Evolutionary conservation across 192 early-diverging fungal genomes (phyloP), one percentile per base, ranked within the genome.

Genomic region (Dispira parvispora): DNA sequence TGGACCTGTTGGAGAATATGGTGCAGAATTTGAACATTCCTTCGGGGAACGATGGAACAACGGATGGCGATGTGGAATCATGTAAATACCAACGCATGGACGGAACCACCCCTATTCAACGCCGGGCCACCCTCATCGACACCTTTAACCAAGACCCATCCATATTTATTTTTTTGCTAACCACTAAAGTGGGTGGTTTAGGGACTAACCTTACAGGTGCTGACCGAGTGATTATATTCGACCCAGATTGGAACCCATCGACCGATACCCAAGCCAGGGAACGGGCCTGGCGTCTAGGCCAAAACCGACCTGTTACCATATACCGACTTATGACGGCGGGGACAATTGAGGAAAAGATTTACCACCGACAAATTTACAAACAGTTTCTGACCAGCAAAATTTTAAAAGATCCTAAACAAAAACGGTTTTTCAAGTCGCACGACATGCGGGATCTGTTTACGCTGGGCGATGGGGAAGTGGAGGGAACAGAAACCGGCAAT

Each of bases 191-290:
- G 0, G 96, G 96, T 20, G 96, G 96, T 1, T 73, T 99, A 11
- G 96, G 96, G 3, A 82, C 96, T 49, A 97, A 99, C 66, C 73
- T 99, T 58, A 96, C 90, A 0, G 92, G 92, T 0, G 96, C 96
- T 0, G 81, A 97, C 67, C 83, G 96, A 0, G 85, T 97, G 8
- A 86, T 99, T 23, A 82, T 99, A 25, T 99, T 80, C 71, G 94
- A 96, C 76, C 96, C 96, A 3, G 96, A 99, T 66, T 99, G 96
- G 96, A 99, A 99, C 65, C 94, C 94, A 2, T 92, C 90, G 18
- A 95, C 88, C 43, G 96, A 99, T 71, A 78, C 88, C 25, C 96
- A 99, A 63, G 94, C 96, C 0, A 74, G 93, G 52, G 94, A 99
- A 75, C 80, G 96, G 26, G 94, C 94, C 0, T 96, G 92, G 92